Evolutionary conservation across 306 rosid genomes (phyloP), one percentile per base, ranked within the genome.

Genomic region (Fagus crenata): DNA sequence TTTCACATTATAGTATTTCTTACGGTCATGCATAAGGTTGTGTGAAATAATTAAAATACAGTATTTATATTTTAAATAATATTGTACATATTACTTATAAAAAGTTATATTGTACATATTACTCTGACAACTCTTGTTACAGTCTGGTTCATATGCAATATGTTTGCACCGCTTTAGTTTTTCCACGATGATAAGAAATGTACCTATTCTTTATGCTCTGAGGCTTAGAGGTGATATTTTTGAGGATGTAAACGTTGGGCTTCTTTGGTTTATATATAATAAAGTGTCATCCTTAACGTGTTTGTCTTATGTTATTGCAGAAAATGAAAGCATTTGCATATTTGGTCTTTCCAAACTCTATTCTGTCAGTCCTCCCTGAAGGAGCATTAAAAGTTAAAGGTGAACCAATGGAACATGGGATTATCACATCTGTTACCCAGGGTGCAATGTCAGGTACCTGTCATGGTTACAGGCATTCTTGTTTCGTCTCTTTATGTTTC

Each of bases 401-500:
- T 33, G 96, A 92, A 75, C 93, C 95, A 17, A 40, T 80, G 85
- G 91, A 91, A 76, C 83, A 92, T 49, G 97, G 97, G 75, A 80
- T 94, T 85, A 87, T 92, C 55, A 88, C 98, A 72, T 94, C 98
- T 72, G 89, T 90, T 68, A 94, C 97, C 65, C 98, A 84, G 60
- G 97, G 97, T 69, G 87, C 90, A 77, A 90, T 94, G 97, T 74
- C 92, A 83, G 97, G 98, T 94, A 86, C 78, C n/a, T 71, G 33
- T 55, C 64, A 64, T 69, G 35, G 53, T 31, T 71, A n/a, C 46
- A 32, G n/a, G n/a, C n/a, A n/a, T n/a, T n/a, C 15, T 2, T 49
- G 64, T 73, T 59, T 63, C n/a, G 5, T 22, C 2, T 60, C 1
- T 75, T 12, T 4, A 8, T 59, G 17, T 11, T 42, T 6, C 18